Conservation (phyloP, 2,329 filamentous ascomycete genomes). For the Chrysosporium keratinophilum region DNA sequence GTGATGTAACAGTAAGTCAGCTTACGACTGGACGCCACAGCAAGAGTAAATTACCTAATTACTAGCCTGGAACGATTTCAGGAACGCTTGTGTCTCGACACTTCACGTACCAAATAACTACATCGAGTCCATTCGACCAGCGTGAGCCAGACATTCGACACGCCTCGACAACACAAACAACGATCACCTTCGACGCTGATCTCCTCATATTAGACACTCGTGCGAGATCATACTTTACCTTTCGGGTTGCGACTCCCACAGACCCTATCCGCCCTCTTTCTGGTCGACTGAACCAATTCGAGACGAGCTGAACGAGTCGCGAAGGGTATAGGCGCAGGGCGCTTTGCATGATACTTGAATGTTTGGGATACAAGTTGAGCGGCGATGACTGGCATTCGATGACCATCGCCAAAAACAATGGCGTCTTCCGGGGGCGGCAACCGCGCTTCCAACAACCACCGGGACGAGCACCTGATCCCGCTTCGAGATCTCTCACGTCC, state of each 20-base stretch:
- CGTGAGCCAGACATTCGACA: no score
- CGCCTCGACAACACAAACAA: no score
- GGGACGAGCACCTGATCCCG: constrained; percentile 52
- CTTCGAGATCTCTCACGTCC: constrained; percentile 51
- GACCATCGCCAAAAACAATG: constrained; percentile 31
- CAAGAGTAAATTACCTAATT: no score
- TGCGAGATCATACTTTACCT: not conserved
- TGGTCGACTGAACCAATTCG: not conserved
- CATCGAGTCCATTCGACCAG: no score
- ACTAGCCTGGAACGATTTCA: no score
- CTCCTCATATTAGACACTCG: not conserved
- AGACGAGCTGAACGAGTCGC: not conserved
- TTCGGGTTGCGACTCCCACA: not conserved
- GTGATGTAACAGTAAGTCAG: no score
- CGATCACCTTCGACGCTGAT: not conserved
- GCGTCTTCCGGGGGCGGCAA: constrained; percentile 26
- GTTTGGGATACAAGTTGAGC: constrained; percentile 8
- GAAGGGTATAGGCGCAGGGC: not conserved
- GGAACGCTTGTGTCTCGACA: no score
- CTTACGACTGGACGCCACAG: no score
- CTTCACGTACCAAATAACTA: no score
- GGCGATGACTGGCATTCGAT: constrained; percentile 34
- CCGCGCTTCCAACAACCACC: constrained; percentile 22
- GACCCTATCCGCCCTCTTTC: not conserved
- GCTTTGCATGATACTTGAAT: not conserved